A percentile compares a stretch with the other conserved stretches of the same genome.
phyloP scores from a whole-genome alignment of 768 basidiomycete species.

The Boletus subcaerulescens region DNA sequence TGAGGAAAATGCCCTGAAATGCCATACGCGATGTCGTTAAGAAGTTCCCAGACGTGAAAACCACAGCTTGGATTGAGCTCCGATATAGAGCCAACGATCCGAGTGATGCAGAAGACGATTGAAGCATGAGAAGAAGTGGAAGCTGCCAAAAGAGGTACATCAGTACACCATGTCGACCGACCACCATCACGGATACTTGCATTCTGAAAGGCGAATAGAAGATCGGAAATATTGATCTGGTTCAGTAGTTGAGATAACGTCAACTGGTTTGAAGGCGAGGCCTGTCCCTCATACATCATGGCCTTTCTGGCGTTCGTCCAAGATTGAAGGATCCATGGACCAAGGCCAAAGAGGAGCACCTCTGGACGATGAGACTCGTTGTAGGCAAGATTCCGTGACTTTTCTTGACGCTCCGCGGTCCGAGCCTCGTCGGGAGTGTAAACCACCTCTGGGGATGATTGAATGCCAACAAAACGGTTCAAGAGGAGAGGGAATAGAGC shows the following conservation, averaged over 20 bases:
- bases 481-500: constrained; percentile 58
- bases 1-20: constrained; percentile 83
- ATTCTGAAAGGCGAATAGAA: constrained; percentile 66
- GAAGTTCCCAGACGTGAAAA: constrained; percentile 62
- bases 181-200: constrained; percentile 39
- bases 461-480: constrained; percentile 45
- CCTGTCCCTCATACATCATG: constrained; percentile 54
- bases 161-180: constrained; percentile 10
- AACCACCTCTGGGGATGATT: constrained; percentile 40
- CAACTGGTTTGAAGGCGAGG: constrained; percentile 34
- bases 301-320: constrained; percentile 68
- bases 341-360: constrained; percentile 76
- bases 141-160: constrained; percentile 43
- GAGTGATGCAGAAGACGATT: constrained; percentile 69
- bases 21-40: constrained; percentile 65
- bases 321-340: constrained; percentile 77
- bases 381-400: constrained; percentile 70
- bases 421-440: constrained; percentile 57
- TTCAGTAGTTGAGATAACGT: constrained; percentile 47
- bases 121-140: constrained; percentile 68
- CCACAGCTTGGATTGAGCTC: constrained; percentile 68
- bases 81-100: constrained; percentile 84
- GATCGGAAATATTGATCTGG: constrained; percentile 61
- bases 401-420: constrained; percentile 68
- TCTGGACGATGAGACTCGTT: constrained; percentile 78